Percentiles rank a stretch among this genome's conserved stretches.
Conservation (phyloP, 176 grass and related monocot species). For the Eremochloa ophiuroides region DNA sequence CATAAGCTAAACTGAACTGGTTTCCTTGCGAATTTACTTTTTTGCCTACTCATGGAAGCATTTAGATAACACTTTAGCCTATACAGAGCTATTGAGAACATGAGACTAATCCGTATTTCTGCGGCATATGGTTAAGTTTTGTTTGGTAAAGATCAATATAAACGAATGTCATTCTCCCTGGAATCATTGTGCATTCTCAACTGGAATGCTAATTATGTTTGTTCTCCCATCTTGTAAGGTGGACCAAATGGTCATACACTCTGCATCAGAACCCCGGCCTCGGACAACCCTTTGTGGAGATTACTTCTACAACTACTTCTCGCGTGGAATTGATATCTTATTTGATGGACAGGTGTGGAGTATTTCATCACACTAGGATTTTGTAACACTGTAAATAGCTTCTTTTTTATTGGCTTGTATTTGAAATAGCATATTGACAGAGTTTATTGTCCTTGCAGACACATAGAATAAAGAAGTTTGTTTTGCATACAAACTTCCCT, state of each 20-base stretch:
- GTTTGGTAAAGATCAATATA: not conserved
- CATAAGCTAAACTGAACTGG: not conserved
- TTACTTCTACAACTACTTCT: constrained; percentile 94
- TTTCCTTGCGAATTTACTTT: not conserved
- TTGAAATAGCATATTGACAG: constrained; percentile 8
- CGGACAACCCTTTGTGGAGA: constrained; percentile 82
- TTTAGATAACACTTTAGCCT: constrained; percentile 1
- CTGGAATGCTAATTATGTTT: constrained; percentile 17
- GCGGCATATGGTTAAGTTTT: constrained; percentile 1
- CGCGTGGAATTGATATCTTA: constrained; percentile 93
- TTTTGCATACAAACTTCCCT: constrained; percentile 93
- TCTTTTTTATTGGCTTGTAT: not conserved
- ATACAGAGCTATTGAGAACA: not conserved
- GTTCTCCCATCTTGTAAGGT: constrained; percentile 45
- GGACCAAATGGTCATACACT: constrained; percentile 99
- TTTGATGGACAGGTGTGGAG: constrained; percentile 87
- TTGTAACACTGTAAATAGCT: not conserved
- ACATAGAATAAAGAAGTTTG: constrained; percentile 97
- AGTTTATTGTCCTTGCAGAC: constrained; percentile 50
- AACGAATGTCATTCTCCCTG: constrained; percentile 6
- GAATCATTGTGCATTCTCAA: constrained; percentile 7
- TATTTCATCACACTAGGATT: constrained; percentile 6
- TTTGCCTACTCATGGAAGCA: constrained; percentile 1
- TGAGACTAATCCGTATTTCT: not conserved
- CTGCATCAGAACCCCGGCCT: constrained; percentile 72